Evolutionary conservation across 2,329 filamentous ascomycete genomes (phyloP), one percentile per base, ranked within the genome.

Genomic region (Proliferodiscus dingleyae): DNA sequence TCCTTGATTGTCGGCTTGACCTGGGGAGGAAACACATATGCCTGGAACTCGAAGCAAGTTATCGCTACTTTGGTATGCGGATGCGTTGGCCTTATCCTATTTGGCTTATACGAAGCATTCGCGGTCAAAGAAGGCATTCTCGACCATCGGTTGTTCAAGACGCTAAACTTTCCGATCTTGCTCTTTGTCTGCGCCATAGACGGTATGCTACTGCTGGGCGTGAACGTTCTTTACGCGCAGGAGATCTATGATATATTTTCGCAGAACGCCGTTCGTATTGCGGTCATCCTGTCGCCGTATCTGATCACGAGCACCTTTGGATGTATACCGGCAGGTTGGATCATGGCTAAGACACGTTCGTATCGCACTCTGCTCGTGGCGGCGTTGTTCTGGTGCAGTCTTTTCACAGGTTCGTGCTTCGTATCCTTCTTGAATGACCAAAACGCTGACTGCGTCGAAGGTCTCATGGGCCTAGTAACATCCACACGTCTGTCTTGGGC

Each of bases 21-120:
- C 2, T 81, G 77, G 75, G 78, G 76, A 19, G 79, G 78, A 2
- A 71, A 69, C 19, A 69, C 77, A 41, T 77, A 78, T 51, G 54
- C 70, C 0, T 82, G 79, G 79, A 60, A 68, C 2, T 78, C 74
- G 0, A 59, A 65, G 0, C 70, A 75, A 49, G 74, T 81, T 11
- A 69, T 81, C 40, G 67, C 66, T 0, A 74, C 76, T 0, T 54
- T 82, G 1, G 62, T 74, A 0, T 56, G 77, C 3, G 79, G 79
- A 2, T 43, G 47, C 30, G n/a, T 53, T 18, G 45, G 48, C 7
- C 42, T 55, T 9, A n/a, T 49, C 2, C 11, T 47, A n/a, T 55
- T 55, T 24, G 52, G 52, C 16, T 23, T 55, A 2, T 55, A 53
- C 24, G 50, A 55, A 32, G 43, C 43, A 8, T 52, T 54, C n/a